phyloP scores from a whole-genome alignment of 2,329 filamentous ascomycete genomes.

The Ophiocordyceps robertsii region DNA sequence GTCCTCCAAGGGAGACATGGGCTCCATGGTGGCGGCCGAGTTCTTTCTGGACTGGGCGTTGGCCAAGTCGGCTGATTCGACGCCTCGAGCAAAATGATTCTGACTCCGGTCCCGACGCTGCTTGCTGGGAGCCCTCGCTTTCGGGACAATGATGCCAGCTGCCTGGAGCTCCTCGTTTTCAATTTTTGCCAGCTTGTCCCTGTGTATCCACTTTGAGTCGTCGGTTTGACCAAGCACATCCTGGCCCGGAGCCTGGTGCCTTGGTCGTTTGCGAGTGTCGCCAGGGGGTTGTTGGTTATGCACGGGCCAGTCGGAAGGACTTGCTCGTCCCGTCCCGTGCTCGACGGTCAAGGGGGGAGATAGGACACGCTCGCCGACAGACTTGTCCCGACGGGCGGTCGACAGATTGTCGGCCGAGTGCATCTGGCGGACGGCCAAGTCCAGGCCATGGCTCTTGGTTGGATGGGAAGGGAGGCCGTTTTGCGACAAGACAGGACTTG shows the following conservation, averaged over 20 bases:
- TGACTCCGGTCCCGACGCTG: constrained; percentile 23
- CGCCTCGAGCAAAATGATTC: constrained; percentile 19
- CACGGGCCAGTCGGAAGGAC: constrained; percentile 4
- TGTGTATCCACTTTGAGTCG: constrained; percentile 70
- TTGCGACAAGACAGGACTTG: constrained; percentile 7
- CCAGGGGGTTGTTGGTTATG: constrained; percentile 8
- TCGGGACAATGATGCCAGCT: constrained; percentile 53
- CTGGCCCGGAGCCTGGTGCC: constrained; percentile 11
- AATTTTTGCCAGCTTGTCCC: constrained; percentile 71
- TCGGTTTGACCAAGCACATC: constrained; percentile 28
- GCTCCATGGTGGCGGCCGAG: constrained; percentile 25
- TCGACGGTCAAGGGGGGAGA: constrained; percentile 12
- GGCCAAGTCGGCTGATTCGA: constrained; percentile 14
- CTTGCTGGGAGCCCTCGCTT: constrained; percentile 38
- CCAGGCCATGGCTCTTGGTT: constrained; percentile 8
- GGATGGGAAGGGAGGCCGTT: constrained; percentile 10
- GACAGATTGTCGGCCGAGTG: constrained; percentile 20
- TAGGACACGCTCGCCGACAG: constrained; percentile 9
- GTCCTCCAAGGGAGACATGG: constrained; percentile 3
- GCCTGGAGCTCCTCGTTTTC: constrained; percentile 71
- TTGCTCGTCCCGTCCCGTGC: constrained; percentile 8
- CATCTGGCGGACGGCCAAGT: constrained; percentile 20
- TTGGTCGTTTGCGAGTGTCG: constrained; percentile 12
- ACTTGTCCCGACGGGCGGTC: constrained; percentile 9
- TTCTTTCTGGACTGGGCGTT: constrained; percentile 27